Conservation (phyloP, 805 yeast species). For the Zygosaccharomyces gambellarensis region DNA sequence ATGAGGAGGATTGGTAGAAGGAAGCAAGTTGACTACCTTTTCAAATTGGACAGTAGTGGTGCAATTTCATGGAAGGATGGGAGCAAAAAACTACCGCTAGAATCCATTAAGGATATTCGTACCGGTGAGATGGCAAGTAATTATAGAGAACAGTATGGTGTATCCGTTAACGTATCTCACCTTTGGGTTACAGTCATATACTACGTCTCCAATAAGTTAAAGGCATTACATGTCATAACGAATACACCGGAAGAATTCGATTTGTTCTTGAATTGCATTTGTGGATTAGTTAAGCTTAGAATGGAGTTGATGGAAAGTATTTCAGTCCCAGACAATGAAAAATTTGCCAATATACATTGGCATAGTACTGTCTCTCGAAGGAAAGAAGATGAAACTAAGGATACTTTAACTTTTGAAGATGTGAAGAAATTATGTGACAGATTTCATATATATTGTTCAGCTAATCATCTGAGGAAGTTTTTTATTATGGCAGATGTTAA, state of each 20-base stretch:
- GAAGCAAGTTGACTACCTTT: constrained; percentile 23
- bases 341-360: constrained; percentile 65
- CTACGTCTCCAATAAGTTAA: constrained; percentile 56
- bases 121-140: constrained; percentile 70
- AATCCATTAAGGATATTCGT: constrained; percentile 33
- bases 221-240: constrained; percentile 77
- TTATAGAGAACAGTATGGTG: constrained; percentile 78
- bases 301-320: constrained; percentile 59
- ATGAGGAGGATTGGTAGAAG: constrained; percentile 31
- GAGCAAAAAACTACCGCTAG: constrained; percentile 28
- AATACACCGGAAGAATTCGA: constrained; percentile 47
- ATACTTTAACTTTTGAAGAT: constrained; percentile 55
- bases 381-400: constrained; percentile 35
- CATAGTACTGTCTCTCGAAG: constrained; percentile 39
- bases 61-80: constrained; percentile 30
- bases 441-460: constrained; percentile 67
- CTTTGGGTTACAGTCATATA: constrained; percentile 83
- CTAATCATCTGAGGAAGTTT: constrained; percentile 37
- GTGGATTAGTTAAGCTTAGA: constrained; percentile 51
- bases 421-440: constrained; percentile 60
- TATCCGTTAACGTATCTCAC: constrained; percentile 57
- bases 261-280: constrained; percentile 49
- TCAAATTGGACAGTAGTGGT: constrained; percentile 20
- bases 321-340: constrained; percentile 53
- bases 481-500: constrained; percentile 54